Conservation (phyloP, 2,329 filamentous ascomycete species). For the Nemania sp. region DNA sequence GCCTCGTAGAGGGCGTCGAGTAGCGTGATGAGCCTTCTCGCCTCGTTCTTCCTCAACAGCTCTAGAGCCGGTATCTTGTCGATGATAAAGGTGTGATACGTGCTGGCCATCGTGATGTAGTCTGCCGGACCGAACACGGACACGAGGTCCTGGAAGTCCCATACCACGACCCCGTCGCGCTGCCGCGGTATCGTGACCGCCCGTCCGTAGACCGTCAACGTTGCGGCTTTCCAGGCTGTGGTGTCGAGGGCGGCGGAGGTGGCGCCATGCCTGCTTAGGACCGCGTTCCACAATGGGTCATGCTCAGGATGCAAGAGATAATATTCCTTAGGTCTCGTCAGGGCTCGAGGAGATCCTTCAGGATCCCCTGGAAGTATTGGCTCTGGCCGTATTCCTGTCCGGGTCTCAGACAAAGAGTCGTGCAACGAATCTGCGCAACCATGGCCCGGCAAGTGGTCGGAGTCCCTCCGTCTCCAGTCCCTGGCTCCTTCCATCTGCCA, state of each 20-base stretch:
- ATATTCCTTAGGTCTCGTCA: conserved; percentile 38
- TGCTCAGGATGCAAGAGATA: conserved; percentile 34
- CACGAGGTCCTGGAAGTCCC: conserved; percentile 72
- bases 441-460: conserved; percentile 38
- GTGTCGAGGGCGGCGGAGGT: conserved; percentile 6
- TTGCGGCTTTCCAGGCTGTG: conserved; percentile 49
- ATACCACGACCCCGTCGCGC: conserved; percentile 61
- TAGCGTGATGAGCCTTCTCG: conserved; percentile 77
- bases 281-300: conserved; percentile 37
- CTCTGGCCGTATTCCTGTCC: not conserved
- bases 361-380: not conserved
- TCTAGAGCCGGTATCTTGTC: conserved; percentile 71
- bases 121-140: conserved; percentile 75
- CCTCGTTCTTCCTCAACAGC: conserved; percentile 76
- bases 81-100: conserved; percentile 77
- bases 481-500: conserved; percentile 80
- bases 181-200: conserved; percentile 62
- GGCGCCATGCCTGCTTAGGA: conserved; percentile 19
- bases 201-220: conserved; percentile 65
- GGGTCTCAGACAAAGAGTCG: conserved; percentile 7
- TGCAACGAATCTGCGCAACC: conserved; percentile 19
- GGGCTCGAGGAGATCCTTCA: conserved; percentile 13
- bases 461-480: conserved; percentile 70
- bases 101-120: conserved; percentile 80
- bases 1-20: conserved; percentile 82